Conservation (phyloP, 129 eudicot species). For the Centrapalus pauciflorus region DNA sequence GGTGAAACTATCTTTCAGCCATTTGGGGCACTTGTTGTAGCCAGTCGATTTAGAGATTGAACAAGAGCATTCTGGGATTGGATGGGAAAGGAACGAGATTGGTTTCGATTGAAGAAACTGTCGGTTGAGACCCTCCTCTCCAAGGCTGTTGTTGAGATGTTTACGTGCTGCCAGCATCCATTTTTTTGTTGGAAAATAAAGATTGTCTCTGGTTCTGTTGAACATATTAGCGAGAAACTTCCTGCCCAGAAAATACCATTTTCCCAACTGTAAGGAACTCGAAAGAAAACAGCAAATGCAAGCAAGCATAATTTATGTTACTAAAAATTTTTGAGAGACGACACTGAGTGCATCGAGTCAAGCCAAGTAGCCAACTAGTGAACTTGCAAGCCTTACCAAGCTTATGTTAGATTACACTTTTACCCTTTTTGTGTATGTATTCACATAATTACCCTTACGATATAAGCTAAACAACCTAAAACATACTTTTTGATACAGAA, state of each 20-base stretch:
- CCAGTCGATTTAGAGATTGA: conserved; percentile 30
- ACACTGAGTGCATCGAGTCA: too few species aligned
- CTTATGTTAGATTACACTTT: too few species aligned
- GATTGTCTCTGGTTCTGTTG: conserved; percentile 44
- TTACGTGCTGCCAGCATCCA: conserved; percentile 58
- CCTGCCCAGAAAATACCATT: conserved; percentile 37
- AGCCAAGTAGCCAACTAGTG: too few species aligned
- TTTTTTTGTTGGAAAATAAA: conserved; percentile 54
- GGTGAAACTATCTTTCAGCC: conserved; percentile 34
- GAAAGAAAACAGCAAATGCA: not conserved
- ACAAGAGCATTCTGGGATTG: conserved; percentile 85
- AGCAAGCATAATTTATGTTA: not conserved
- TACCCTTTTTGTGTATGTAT: too few species aligned
- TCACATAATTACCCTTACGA: too few species aligned
- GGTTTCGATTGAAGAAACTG: conserved; percentile 42
- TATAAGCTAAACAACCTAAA: too few species aligned
- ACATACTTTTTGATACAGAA: too few species aligned
- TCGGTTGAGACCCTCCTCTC: conserved; percentile 52
- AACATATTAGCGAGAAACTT: conserved; percentile 59
- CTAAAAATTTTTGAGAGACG: not conserved
- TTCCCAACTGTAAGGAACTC: conserved; percentile 7
- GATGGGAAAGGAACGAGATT: conserved; percentile 67
- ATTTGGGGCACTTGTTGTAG: conserved; percentile 63
- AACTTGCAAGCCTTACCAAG: too few species aligned
- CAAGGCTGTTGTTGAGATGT: conserved; percentile 71